Conservation (phyloP, 768 basidiomycete genomes). For the Pleurotus tuber-regium region DNA sequence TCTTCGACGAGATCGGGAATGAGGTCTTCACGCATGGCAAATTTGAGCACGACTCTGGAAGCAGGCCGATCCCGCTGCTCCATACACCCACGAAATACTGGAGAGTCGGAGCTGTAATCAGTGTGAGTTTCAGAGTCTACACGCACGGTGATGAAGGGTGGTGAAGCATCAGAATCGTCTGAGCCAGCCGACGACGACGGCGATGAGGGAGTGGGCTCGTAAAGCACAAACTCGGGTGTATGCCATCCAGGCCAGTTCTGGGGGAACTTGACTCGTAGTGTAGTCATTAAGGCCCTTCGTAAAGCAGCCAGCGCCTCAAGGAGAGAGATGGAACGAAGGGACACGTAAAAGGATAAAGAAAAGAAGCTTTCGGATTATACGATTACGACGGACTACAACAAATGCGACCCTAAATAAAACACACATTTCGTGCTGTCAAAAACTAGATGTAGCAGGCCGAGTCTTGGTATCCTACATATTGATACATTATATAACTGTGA, state of each 20-base stretch:
- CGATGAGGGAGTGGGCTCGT: neutral
- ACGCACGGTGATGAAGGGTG: slow-evolving; percentile 20
- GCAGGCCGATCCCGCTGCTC: neutral
- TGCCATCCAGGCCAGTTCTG: slow-evolving; percentile 35
- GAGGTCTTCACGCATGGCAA: slow-evolving; percentile 37
- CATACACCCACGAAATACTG: slow-evolving; percentile 29
- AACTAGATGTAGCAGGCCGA: too few species aligned
- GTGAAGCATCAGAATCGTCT: slow-evolving; percentile 10
- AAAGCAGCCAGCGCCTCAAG: too few species aligned
- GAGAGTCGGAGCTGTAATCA: slow-evolving; percentile 36
- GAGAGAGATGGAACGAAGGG: too few species aligned
- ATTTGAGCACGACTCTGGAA: slow-evolving; percentile 30
- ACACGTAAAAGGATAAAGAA: too few species aligned
- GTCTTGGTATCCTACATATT: slow-evolving; percentile 1
- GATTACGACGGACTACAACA: too few species aligned
- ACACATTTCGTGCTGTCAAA: too few species aligned
- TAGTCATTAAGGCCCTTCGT: slow-evolving; percentile 22
- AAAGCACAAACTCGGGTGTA: slow-evolving; percentile 26
- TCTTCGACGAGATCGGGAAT: slow-evolving; percentile 32
- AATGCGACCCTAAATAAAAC: too few species aligned
- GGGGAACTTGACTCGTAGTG: slow-evolving; percentile 33
- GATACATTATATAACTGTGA: neutral
- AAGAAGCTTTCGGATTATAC: too few species aligned
- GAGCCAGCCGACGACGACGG: neutral
- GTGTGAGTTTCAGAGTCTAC: slow-evolving; percentile 28